Conservation (phyloP, 2,329 filamentous ascomycete species). For the Dryadomyces sulphureus region DNA sequence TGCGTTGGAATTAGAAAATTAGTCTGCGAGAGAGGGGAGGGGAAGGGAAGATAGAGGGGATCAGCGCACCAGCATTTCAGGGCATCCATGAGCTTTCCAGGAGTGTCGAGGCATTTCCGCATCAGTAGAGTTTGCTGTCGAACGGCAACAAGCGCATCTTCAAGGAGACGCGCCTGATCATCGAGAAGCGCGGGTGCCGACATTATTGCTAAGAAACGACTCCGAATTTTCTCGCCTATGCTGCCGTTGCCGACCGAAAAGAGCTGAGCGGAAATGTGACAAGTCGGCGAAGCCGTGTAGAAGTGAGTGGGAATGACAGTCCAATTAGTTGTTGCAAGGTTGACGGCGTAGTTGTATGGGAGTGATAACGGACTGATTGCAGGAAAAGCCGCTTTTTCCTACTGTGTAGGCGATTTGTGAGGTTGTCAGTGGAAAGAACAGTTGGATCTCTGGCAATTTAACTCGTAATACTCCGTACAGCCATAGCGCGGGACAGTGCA, state of each 20-base stretch:
- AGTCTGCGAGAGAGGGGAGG: background rate
- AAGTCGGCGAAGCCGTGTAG: background rate
- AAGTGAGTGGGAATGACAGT: background rate
- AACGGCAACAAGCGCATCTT: conserved; percentile 92
- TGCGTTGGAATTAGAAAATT: conserved; percentile 29
- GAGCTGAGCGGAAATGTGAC: too few species aligned
- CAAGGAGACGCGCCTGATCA: conserved; percentile 81
- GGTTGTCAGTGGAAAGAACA: too few species aligned
- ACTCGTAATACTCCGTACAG: too few species aligned
- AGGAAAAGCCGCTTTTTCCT: too few species aligned
- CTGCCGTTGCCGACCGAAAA: background rate
- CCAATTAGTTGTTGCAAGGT: background rate
- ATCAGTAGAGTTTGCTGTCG: conserved; percentile 94
- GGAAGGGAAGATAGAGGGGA: conserved; percentile 16
- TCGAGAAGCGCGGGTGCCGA: conserved; percentile 47
- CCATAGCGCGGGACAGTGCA: too few species aligned
- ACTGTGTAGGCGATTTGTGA: too few species aligned
- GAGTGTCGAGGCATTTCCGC: conserved; percentile 94
- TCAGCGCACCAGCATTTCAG: conserved; percentile 83
- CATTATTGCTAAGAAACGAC: conserved; percentile 5
- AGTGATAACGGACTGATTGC: too few species aligned
- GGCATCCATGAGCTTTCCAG: conserved; percentile 98
- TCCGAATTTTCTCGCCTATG: background rate
- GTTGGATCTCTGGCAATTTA: too few species aligned
- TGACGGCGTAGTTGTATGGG: background rate